A percentile compares a stretch with the other conserved stretches of the same genome.
phyloP scores from a whole-genome alignment of 768 basidiomycete genomes.

The Paxillus involutus region DNA sequence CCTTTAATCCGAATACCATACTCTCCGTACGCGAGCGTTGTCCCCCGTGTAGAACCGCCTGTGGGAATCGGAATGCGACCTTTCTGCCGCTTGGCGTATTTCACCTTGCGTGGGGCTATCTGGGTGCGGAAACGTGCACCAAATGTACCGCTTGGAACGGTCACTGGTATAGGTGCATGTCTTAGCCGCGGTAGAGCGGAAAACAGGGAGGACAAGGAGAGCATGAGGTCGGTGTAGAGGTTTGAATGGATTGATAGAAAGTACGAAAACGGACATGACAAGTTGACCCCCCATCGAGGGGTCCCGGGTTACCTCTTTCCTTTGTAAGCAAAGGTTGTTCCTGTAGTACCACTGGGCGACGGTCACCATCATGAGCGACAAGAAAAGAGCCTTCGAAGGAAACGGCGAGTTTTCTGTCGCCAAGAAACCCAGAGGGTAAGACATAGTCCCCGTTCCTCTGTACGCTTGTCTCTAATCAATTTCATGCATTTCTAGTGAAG shows the following conservation, averaged over 20 bases:
- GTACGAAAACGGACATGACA: slow-evolving; percentile 6
- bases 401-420: slow-evolving; percentile 44
- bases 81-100: slow-evolving; percentile 88
- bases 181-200: slow-evolving; percentile 13
- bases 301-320: slow-evolving; percentile 5
- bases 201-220: slow-evolving; percentile 19
- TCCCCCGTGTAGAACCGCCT: slow-evolving; percentile 92
- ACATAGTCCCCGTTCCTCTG: slow-evolving; percentile 12
- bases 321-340: background rate
- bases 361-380: slow-evolving; percentile 57
- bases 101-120: slow-evolving; percentile 81
- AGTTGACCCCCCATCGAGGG: slow-evolving; percentile 11
- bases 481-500: slow-evolving; percentile 47
- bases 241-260: background rate
- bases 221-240: slow-evolving; percentile 7
- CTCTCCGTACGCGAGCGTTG: slow-evolving; percentile 87
- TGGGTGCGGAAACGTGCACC: slow-evolving; percentile 46
- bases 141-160: slow-evolving; percentile 13
- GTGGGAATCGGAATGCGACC: slow-evolving; percentile 81
- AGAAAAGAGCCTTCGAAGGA: slow-evolving; percentile 60
- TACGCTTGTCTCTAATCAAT: slow-evolving; percentile 3
- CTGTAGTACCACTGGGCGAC: background rate
- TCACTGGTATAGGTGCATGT: slow-evolving; percentile 9
- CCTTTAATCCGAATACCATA: slow-evolving; percentile 91
- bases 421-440: slow-evolving; percentile 71